Evolutionary conservation across 441 rosid genomes (phyloP).

Genomic region (Dalechampia spathulata): DNA sequence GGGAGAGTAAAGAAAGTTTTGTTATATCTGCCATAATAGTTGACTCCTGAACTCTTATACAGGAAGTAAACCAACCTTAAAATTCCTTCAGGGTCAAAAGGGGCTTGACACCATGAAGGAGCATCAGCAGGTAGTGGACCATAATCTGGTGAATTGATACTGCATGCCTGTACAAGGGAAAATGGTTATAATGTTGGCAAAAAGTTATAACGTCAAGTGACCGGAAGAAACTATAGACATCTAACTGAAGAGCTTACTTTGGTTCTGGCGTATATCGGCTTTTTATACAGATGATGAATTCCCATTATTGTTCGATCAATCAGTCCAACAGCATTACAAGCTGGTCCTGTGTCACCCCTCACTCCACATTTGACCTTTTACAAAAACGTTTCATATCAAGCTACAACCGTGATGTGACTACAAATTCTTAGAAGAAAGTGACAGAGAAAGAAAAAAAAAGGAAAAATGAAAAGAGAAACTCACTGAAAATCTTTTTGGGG

Average conservation of each 20-base stretch:
- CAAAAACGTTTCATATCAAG: constrained; percentile 4
- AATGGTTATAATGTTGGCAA: neutral
- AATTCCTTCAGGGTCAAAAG: constrained; percentile 91
- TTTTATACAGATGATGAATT: constrained; percentile 51
- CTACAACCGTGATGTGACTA: too few species aligned
- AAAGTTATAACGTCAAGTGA: constrained; percentile 4
- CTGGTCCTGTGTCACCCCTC: constrained; percentile 72
- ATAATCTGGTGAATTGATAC: constrained; percentile 55
- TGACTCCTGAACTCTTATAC: neutral
- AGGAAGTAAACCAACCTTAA: constrained; percentile 41
- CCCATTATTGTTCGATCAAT: constrained; percentile 66
- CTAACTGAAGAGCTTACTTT: constrained; percentile 28
- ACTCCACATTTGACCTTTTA: constrained; percentile 68
- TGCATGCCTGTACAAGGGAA: constrained; percentile 48
- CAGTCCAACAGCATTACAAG: constrained; percentile 76
- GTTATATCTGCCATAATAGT: too few species aligned
- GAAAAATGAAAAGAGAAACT: constrained; percentile 15
- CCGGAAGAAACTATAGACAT: constrained; percentile 7
- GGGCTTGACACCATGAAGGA: constrained; percentile 94
- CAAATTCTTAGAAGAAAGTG: neutral
- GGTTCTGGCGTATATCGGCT: constrained; percentile 60
- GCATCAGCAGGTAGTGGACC: constrained; percentile 70
- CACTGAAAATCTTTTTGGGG: constrained; percentile 37
- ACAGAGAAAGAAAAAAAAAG: neutral
- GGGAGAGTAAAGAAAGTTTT: too few species aligned